A percentile compares a stretch with the other conserved stretches of the same genome.
Conservation (phyloP, 1,139 yeast genomes). For the Candida sanyaensis region DNA sequence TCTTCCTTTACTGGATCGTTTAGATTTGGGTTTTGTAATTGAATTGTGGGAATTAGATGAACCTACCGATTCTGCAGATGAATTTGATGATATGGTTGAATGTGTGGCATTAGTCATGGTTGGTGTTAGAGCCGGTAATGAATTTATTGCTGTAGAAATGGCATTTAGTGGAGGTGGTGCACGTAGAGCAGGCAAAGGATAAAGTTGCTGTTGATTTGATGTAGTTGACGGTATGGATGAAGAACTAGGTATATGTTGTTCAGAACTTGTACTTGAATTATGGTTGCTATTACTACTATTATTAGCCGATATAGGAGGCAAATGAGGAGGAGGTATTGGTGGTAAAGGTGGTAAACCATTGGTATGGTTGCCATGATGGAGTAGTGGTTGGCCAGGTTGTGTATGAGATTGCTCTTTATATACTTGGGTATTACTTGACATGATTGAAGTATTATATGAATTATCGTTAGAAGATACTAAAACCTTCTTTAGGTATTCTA, state of each 20-base stretch:
- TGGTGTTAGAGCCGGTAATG: slow-evolving; percentile 12
- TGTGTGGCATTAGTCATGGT: slow-evolving; percentile 12
- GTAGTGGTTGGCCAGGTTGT: slow-evolving; percentile 1
- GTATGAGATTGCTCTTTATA: neutral
- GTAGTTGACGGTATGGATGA: slow-evolving; percentile 3
- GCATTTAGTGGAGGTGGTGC: slow-evolving; percentile 10
- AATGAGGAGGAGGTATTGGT: slow-evolving; percentile 3
- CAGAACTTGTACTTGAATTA: slow-evolving; percentile 3
- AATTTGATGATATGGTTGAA: slow-evolving; percentile 11
- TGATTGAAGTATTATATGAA: neutral
- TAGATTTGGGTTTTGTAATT: slow-evolving; percentile 20
- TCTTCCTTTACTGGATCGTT: slow-evolving; percentile 55
- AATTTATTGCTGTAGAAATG: neutral
- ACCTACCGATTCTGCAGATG: slow-evolving; percentile 8
- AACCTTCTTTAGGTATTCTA: no score
- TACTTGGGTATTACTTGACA: slow-evolving; percentile 2
- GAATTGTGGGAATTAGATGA: slow-evolving; percentile 10
- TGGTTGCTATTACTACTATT: neutral
- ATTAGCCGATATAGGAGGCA: slow-evolving; percentile 1
- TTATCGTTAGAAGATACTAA: no score
- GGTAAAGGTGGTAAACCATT: slow-evolving; percentile 2
- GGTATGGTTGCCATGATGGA: neutral
- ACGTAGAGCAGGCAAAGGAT: slow-evolving; percentile 11
- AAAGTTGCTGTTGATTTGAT: slow-evolving; percentile 4
- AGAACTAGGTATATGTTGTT: slow-evolving; percentile 1